Conservation (phyloP, 352 stramenopile species). For the Phytopythium ostracodes region DNA sequence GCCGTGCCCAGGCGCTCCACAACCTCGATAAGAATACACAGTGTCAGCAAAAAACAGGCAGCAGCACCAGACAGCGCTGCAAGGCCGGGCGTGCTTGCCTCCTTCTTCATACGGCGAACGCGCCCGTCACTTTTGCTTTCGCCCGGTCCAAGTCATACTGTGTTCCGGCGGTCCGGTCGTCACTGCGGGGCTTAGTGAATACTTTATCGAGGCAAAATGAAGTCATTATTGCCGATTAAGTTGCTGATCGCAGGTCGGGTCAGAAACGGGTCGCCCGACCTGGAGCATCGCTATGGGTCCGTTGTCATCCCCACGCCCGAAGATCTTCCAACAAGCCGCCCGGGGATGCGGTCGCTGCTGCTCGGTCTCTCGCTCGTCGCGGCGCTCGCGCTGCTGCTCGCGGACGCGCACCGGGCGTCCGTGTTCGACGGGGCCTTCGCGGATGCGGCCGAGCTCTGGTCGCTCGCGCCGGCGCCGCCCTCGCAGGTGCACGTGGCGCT, state of each 20-base stretch:
- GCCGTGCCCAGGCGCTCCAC: no score
- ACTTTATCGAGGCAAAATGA: slow-evolving; percentile 3
- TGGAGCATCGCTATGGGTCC: slow-evolving; percentile 1
- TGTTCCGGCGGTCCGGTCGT: not conserved
- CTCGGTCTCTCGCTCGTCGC: not conserved
- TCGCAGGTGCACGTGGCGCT: slow-evolving; percentile 50
- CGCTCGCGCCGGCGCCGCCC: slow-evolving; percentile 14
- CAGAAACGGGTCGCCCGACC: not conserved
- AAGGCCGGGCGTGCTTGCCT: no score
- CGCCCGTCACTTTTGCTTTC: not conserved
- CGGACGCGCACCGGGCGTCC: slow-evolving; percentile 9
- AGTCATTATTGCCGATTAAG: slow-evolving; percentile 7
- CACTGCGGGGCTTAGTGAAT: not conserved
- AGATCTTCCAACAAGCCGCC: not conserved
- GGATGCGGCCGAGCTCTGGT: not conserved
- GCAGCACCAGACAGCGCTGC: no score
- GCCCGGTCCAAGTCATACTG: not conserved
- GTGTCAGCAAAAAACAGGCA: no score
- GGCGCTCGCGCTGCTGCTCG: slow-evolving; percentile 14
- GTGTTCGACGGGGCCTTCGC: slow-evolving; percentile 23
- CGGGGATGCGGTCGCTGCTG: slow-evolving; percentile 5
- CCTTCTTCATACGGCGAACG: no score
- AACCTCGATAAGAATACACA: not conserved
- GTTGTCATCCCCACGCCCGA: not conserved
- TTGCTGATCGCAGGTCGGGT: not conserved